phyloP scores from a whole-genome alignment of 805 yeast genomes.

The Wickerhamiella shivajii region DNA sequence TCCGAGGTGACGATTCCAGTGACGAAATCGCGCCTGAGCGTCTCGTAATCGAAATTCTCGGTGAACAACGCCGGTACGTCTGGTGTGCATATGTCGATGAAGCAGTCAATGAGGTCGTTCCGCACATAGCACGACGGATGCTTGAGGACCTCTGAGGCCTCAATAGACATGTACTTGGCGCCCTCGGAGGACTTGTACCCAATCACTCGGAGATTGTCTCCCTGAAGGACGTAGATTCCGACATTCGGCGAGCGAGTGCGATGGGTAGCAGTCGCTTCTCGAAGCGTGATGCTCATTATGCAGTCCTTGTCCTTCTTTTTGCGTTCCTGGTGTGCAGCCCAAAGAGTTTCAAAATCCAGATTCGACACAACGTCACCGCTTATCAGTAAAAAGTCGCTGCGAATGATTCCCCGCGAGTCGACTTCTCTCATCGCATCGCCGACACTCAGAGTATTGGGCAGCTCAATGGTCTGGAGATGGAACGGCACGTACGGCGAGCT shows the following conservation, averaged over 20 bases:
- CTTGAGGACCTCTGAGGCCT: slow-evolving; percentile 47
- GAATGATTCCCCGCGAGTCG: slow-evolving; percentile 77
- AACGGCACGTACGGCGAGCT: slow-evolving; percentile 52
- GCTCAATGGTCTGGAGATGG: slow-evolving; percentile 59
- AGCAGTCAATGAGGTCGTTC: slow-evolving; percentile 92
- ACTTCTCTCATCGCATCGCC: slow-evolving; percentile 97
- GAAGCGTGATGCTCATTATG: slow-evolving; percentile 84
- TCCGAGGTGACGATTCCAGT: slow-evolving; percentile 85
- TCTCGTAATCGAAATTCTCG: slow-evolving; percentile 91
- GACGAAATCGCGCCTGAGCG: slow-evolving; percentile 72
- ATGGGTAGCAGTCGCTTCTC: slow-evolving; percentile 73
- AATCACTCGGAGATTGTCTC: slow-evolving; percentile 57
- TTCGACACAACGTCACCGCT: slow-evolving; percentile 95
- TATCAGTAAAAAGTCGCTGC: slow-evolving; percentile 78
- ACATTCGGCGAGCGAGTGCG: slow-evolving; percentile 62
- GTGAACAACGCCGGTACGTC: slow-evolving; percentile 91
- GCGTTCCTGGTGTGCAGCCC: slow-evolving; percentile 59
- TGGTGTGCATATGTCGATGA: slow-evolving; percentile 88
- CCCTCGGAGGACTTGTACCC: slow-evolving; percentile 57
- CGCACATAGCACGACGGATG: slow-evolving; percentile 59
- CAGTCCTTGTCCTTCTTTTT: slow-evolving; percentile 73
- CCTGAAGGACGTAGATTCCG: slow-evolving; percentile 72
- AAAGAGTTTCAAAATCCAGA: slow-evolving; percentile 58
- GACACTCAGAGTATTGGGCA: slow-evolving; percentile 77
- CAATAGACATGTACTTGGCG: slow-evolving; percentile 23